Evolutionary conservation across 1,139 yeast genomes (phyloP).

Genomic region (Yamadazyma pseudoaaseri): DNA sequence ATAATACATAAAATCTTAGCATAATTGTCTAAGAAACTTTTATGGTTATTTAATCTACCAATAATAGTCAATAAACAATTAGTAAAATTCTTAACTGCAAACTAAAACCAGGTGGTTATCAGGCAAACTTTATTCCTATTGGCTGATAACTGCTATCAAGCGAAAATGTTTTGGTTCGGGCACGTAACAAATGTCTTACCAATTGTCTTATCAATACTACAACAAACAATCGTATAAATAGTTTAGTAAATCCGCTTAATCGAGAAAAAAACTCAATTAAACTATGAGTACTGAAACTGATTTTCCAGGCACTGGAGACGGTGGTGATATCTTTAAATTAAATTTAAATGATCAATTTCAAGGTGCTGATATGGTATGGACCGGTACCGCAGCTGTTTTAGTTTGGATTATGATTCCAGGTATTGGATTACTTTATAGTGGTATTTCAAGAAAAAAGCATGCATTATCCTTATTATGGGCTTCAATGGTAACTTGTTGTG

Average conservation of each 20-base stretch:
- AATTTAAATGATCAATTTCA: constrained; percentile 77
- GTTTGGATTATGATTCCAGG: constrained; percentile 98
- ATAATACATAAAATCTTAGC: too few relatives aligned
- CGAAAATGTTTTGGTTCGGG: background rate
- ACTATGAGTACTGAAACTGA: constrained; percentile 15
- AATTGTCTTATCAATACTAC: background rate
- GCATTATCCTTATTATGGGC: constrained; percentile 92
- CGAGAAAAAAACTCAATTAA: too few relatives aligned
- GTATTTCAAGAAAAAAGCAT: constrained; percentile 88
- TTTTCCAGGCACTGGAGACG: constrained; percentile 58
- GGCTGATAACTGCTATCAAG: background rate
- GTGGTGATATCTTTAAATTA: constrained; percentile 73
- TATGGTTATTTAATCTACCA: too few relatives aligned
- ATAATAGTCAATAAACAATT: too few relatives aligned
- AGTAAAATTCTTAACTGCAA: too few relatives aligned
- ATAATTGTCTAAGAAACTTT: too few relatives aligned
- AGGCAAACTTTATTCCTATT: background rate
- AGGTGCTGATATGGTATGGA: constrained; percentile 84
- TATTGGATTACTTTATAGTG: constrained; percentile 85
- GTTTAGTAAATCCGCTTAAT: background rate
- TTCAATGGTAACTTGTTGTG: constrained; percentile 81
- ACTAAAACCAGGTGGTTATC: too few relatives aligned
- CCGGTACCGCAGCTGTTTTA: constrained; percentile 68
- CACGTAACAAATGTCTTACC: background rate
- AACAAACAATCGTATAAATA: background rate